phyloP scores from a whole-genome alignment of 768 basidiomycete genomes.

The Fibroporia radiculosa region DNA sequence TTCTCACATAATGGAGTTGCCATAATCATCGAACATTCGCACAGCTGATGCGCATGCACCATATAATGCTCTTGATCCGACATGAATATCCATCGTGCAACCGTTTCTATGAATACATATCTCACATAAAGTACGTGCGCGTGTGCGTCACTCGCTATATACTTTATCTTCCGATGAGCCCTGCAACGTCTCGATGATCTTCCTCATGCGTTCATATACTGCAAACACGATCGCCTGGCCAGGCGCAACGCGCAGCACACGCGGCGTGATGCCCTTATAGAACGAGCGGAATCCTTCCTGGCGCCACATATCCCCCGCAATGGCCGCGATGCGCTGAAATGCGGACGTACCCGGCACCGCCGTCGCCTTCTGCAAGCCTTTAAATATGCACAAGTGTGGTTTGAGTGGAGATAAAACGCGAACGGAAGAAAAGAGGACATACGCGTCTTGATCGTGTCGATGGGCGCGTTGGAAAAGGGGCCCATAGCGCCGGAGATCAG shows the following conservation, averaged over 20 bases:
- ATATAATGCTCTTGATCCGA: too few relatives aligned
- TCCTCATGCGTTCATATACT: constrained; percentile 87
- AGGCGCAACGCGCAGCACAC: constrained; percentile 93
- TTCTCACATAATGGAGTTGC: too few relatives aligned
- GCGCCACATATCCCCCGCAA: constrained; percentile 90
- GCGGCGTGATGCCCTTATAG: constrained; percentile 97
- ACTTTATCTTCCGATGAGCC: constrained; percentile 51
- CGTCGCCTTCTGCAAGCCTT: constrained; percentile 81
- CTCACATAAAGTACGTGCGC: too few relatives aligned
- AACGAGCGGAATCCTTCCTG: constrained; percentile 85
- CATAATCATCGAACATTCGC: too few relatives aligned
- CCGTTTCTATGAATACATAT: too few relatives aligned
- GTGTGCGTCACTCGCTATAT: constrained; percentile 58
- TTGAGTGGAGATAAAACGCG: not conserved
- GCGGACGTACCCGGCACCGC: constrained; percentile 70
- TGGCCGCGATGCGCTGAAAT: constrained; percentile 67
- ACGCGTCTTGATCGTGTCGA: constrained; percentile 95
- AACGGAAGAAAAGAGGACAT: constrained; percentile 25
- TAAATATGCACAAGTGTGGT: constrained; percentile 1
- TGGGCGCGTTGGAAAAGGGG: constrained; percentile 95
- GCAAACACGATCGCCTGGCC: constrained; percentile 97
- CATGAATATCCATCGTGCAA: too few relatives aligned
- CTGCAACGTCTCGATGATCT: constrained; percentile 59
- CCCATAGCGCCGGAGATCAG: constrained; percentile 97
- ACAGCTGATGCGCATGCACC: too few relatives aligned